Evolutionary conservation across 2,329 filamentous ascomycete species (phyloP), one percentile per base, ranked within the genome.

Genomic region (Exophiala viscosa): DNA sequence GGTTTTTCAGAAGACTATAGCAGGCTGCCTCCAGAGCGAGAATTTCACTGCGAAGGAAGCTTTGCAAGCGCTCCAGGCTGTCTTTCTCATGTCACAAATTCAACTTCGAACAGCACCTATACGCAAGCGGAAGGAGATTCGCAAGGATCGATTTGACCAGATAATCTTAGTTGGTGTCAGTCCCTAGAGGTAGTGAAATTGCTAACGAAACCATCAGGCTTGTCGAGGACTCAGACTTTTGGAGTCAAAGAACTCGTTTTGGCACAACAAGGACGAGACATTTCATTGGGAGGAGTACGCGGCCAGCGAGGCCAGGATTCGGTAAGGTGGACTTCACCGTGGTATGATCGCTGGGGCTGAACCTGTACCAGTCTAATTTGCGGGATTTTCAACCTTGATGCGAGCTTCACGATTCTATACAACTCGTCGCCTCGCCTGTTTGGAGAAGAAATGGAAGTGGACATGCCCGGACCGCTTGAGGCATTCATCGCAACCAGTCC

Each of bases 351-450:
- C 23, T 5, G 23, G 5, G 23, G 23, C 23, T 28, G 23, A 28
- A 28, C 23, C 8, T 28, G 23, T 5, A 28, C 23, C 23, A 28
- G 23, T 8, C 47, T 50, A 31, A 41, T 34, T 18, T 50, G 39
- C n/a, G 40, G 47, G n/a, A 31, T 50, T 20, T 50, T 50, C 40
- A 35, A 50, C 38, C 47, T 50, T n/a, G 47, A 50, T 20, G 47
- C 47, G 14, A 50, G 47, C 47, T 50, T 50, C 31, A 50, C 17
- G 6, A 28, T 50, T n/a, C 40, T 50, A 7, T 50, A 50, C 14
- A 50, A 50, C 14, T 43, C 44, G 40, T 31, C 18, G 9, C 47
- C 47, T 14, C 40, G 47, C 17, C 32, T 50, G 8, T 50, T 50
- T 20, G 47, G 39, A 8, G 47, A 50, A 44, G 47, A 50, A 18